Percentiles rank a stretch among this genome's conserved stretches.
These are phyloP conservation scores for Lachnellula hyalina DNA, from an alignment of 2,329 filamentous ascomycete species.

Conservation along the genomic window DNA sequence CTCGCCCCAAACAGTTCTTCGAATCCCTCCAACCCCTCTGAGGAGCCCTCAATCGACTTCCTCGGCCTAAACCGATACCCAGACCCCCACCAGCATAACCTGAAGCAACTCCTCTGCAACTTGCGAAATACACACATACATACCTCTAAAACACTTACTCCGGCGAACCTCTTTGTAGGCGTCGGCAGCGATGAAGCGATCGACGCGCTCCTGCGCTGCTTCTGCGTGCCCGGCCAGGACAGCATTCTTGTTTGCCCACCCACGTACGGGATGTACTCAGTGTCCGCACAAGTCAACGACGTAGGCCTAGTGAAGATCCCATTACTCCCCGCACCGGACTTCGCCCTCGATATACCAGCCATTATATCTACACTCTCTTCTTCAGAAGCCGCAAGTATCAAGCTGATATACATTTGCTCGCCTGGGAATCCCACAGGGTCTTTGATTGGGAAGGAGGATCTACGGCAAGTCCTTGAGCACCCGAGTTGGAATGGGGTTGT, in stretches of 20 bases:
- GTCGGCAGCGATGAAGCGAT: conserved; percentile 97
- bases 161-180: conserved; percentile 86
- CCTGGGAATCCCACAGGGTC: conserved; percentile 91
- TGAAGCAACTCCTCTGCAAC: conserved; percentile 82
- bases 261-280: conserved; percentile 97
- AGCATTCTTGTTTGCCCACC: conserved; percentile 92
- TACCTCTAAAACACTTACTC: conserved; percentile 65
- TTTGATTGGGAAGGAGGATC: conserved; percentile 68
- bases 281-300: conserved; percentile 93
- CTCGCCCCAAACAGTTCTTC: conserved; percentile 48
- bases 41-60: conserved; percentile 63
- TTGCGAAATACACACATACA: conserved; percentile 82
- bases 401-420: conserved; percentile 87
- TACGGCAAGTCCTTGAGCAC: conserved; percentile 72
- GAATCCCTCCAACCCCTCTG: conserved; percentile 34
- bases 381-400: conserved; percentile 59
- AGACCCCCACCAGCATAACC: conserved; percentile 83
- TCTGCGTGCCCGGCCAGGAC: conserved; percentile 82
- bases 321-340: conserved; percentile 64
- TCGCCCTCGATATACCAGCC: conserved; percentile 66
- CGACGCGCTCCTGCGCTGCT: conserved; percentile 86
- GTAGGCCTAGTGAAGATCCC: conserved; percentile 82
- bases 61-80: conserved; percentile 88
- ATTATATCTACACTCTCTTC: conserved; percentile 60
- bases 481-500: conserved; percentile 93